These are phyloP conservation scores for Sutorius australiensis DNA, from an alignment of 768 basidiomycete species.

Conservation along the genomic window DNA sequence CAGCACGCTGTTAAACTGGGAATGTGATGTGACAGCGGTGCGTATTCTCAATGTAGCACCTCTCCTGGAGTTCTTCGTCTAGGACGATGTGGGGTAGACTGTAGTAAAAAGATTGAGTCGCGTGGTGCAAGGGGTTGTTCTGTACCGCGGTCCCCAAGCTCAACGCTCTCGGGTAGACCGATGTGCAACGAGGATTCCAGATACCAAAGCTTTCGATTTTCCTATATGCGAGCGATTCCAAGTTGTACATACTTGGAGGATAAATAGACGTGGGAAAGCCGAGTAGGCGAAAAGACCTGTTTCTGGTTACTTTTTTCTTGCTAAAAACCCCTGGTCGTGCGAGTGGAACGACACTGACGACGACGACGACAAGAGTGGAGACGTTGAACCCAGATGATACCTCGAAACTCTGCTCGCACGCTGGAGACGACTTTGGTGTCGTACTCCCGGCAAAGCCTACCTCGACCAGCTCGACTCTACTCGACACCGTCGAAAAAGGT, in stretches of 20 bases:
- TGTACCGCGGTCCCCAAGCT: no score
- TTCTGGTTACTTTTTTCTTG: constrained; percentile 1
- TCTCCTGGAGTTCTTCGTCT: no score
- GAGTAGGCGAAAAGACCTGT: neutral
- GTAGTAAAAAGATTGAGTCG: no score
- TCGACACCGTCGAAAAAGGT: constrained; percentile 58
- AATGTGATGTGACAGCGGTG: no score
- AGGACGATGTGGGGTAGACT: no score
- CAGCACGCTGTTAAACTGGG: no score
- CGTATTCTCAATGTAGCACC: no score
- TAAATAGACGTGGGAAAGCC: neutral
- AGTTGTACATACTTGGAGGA: neutral
- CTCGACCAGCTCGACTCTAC: constrained; percentile 66
- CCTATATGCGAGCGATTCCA: neutral
- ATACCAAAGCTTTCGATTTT: neutral
- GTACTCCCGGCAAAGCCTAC: constrained; percentile 62
- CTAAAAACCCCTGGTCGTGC: constrained; percentile 10
- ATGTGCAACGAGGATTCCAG: no score
- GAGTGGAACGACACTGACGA: constrained; percentile 12
- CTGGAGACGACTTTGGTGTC: constrained; percentile 46
- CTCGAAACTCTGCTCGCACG: constrained; percentile 26
- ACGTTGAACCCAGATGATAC: constrained; percentile 24
- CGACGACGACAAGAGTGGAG: constrained; percentile 11
- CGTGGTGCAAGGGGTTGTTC: no score
- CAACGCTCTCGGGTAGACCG: no score